Base-by-base conservation (phyloP, 2,329 filamentous ascomycete genomes). In the Sporothrix euskadiensis region DNA sequence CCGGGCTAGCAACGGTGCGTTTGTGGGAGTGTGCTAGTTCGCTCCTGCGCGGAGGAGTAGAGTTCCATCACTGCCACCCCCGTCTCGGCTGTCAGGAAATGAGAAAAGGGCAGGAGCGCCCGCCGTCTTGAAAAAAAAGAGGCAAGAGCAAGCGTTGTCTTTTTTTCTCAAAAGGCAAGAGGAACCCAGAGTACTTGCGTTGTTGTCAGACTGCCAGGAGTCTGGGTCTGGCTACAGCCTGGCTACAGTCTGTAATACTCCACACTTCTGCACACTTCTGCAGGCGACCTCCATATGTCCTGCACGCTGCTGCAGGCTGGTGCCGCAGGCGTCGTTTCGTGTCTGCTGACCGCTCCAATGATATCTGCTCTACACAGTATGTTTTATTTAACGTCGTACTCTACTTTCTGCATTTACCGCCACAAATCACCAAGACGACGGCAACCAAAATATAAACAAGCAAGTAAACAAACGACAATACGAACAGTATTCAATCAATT, bases 381-480 rank as follows among this genome's bases (percentile, higher is more conserved):
- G 26, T 26, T 26, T 26, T 47, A 47, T 12, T 47, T 9, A 1
- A 47, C 10, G 39, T 12, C 26, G 26, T 26, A 35, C 35, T 35
- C 35, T 35, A 3, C 8, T 35, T 35, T 35, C 35, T 49, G 52
- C 8, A 10, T 44, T 49, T 49, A 49, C 9, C 61, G 39, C 39
- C 39, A 16, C n/a, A 35, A 22, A 72, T 72, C 71, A 71, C 72
- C 68, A 73, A 71, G 72, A 73, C 72, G 72, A 73, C 72, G n/a
- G n/a, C 26, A 52, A 4, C 10, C 56, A 49, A 66, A 66, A 66
- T 54, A 54, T 39, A 66, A 66, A 69, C 47, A 52, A 54, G 1
- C 12, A 57, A 68, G 71, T 72, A 68, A 68, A 72, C 61, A 65
- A 56, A 63, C 22, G 44, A 63, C 8, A 66, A 66, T 30, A 66